A percentile compares a stretch with the other conserved stretches of the same genome.
Evolutionary conservation across 2,329 filamentous ascomycete species (phyloP).

Genomic region (Cyclaneusma minus): DNA sequence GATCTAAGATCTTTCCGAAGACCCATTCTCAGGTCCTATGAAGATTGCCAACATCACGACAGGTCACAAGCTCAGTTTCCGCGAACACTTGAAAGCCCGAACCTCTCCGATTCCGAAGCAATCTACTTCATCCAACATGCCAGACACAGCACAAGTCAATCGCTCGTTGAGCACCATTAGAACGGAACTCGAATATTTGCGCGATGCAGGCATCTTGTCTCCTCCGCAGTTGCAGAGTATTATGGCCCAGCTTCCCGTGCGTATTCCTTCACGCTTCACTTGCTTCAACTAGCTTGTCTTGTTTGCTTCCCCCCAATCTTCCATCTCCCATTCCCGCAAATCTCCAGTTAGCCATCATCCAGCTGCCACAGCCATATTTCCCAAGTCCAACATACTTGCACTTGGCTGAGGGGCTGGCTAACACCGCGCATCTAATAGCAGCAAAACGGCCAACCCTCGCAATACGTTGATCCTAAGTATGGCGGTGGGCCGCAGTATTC

Average conservation of each 20-base stretch:
- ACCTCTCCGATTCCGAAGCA: no score
- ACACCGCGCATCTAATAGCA: slow-evolving; percentile 5
- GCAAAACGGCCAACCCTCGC: slow-evolving; percentile 11
- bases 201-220: slow-evolving; percentile 14
- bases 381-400: not conserved
- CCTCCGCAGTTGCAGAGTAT: slow-evolving; percentile 18
- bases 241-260: slow-evolving; percentile 18
- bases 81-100: no score
- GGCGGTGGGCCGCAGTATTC: slow-evolving; percentile 7
- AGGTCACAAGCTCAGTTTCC: no score
- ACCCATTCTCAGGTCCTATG: no score
- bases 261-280: slow-evolving; percentile 1
- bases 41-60: no score
- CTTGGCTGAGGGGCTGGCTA: no score
- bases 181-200: slow-evolving; percentile 17
- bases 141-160: slow-evolving; percentile 14
- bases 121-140: slow-evolving; percentile 8
- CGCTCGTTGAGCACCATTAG: slow-evolving; percentile 13
- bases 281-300: no score
- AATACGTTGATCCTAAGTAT: slow-evolving; percentile 15
- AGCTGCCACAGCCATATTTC: no score
- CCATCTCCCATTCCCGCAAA: no score
- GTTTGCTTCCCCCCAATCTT: no score
- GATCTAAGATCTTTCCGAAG: no score
- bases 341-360: no score